Evolutionary conservation across 352 stramenopile species (phyloP), one percentile per base, ranked within the genome.

Genomic region (Globisporangium viniferum): DNA sequence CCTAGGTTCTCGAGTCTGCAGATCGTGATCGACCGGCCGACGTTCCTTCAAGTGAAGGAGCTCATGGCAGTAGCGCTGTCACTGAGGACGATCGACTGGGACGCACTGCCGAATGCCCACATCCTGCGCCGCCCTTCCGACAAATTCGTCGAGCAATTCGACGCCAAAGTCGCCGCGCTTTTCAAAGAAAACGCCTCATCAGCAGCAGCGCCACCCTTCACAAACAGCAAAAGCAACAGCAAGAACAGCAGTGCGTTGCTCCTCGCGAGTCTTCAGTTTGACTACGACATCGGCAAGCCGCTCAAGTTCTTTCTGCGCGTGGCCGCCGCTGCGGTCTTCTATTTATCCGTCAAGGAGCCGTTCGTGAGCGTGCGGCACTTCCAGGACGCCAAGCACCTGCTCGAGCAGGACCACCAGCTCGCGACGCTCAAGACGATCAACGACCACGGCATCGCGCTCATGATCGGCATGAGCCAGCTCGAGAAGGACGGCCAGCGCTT

Each of bases 1-100:
- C 55, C 7, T 41, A 91, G 87, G 49, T 95, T 95, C 66, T 95
- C 88, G 7, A 92, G 84, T 62, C 75, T 92, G 36, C 88, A 95
- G 62, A 88, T 95, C 64, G 74, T 94, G 58, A 71, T 94, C 20
- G 80, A 82, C 1, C 73, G 86, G 0, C 82, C 78, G 3, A 77
- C 80, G 1, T 92, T 95, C 41, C 56, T 73, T 15, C 69, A 84
- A 24, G 77, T 90, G 59, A 77, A 79, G 63, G 61, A 74, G 35
- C 73, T 92, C 27, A 66, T 93, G 7, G 55, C 71, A 2, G 54
- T 74, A 8, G 66, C 77, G 7, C 74, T 93, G 15, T 81, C 70
- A 1, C 64, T 93, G 8, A 54, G 70, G 3, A 72, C 57, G 0
- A 67, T 86, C 55, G 62, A 78, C 22, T 91, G 76, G 75, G 18